These are phyloP conservation scores for Xylaria sp. DNA, from an alignment of 2,329 filamentous ascomycete species.

Conservation along the genomic window DNA sequence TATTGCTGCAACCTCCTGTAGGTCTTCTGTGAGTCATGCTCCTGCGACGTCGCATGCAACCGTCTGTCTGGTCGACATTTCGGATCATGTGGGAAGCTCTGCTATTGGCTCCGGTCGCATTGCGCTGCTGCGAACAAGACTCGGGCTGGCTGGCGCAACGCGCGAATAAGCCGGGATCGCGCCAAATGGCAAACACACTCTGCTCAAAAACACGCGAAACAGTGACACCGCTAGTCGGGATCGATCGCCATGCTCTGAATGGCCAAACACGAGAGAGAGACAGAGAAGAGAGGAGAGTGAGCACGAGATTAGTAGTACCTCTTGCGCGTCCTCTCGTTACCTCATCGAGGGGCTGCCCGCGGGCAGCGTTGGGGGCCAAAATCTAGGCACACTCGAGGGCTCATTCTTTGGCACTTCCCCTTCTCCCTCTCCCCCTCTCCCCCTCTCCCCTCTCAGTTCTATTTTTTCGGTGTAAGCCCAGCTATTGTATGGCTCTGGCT, in stretches of 20 bases:
- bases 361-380: constrained; percentile 38
- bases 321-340: constrained; percentile 19
- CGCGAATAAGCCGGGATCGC: constrained; percentile 23
- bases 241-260: constrained; percentile 31
- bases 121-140: constrained; percentile 36
- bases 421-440: not conserved
- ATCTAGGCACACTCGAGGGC: constrained; percentile 32
- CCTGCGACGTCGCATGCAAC: constrained; percentile 21
- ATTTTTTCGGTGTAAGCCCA: constrained; percentile 46
- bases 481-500: constrained; percentile 36
- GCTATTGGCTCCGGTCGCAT: constrained; percentile 30
- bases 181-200: constrained; percentile 22
- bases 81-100: constrained; percentile 25
- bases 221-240: constrained; percentile 35
- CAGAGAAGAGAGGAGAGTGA: not conserved
- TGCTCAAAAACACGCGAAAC: constrained; percentile 11
- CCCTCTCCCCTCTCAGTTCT: too few relatives aligned
- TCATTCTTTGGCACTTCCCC: constrained; percentile 22
- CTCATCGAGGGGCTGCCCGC: constrained; percentile 20
- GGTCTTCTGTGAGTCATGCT: constrained; percentile 47
- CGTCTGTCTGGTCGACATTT: constrained; percentile 17
- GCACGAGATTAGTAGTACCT: constrained; percentile 14
- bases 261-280: constrained; percentile 12
- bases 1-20: constrained; percentile 42
- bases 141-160: constrained; percentile 40